phyloP scores from a whole-genome alignment of 192 early-diverging fungal genomes.

The Thoreauomyces humboldtii region DNA sequence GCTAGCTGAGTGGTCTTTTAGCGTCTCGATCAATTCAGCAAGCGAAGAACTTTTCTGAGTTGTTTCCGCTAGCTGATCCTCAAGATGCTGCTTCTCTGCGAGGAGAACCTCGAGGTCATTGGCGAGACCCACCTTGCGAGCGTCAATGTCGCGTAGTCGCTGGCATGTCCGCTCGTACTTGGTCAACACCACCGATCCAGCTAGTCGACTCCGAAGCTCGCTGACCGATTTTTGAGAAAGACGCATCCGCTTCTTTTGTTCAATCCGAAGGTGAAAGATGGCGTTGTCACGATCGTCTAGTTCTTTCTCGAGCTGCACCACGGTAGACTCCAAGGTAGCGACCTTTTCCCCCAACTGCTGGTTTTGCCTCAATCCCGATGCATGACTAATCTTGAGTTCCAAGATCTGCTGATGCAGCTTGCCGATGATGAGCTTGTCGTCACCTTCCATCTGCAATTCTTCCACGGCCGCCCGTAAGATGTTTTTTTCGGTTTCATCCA shows the following conservation, averaged over 20 bases:
- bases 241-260: conserved; percentile 32
- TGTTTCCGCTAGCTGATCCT: conserved; percentile 22
- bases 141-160: conserved; percentile 23
- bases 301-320: conserved; percentile 39
- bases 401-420: conserved; percentile 57
- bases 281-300: conserved; percentile 41
- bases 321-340: conserved; percentile 34
- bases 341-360: conserved; percentile 34
- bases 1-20: conserved; percentile 22
- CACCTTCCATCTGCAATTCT: conserved; percentile 55
- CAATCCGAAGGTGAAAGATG: conserved; percentile 44
- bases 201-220: conserved; percentile 34
- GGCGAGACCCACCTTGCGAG: conserved; percentile 23
- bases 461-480: conserved; percentile 43
- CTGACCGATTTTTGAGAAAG: conserved; percentile 35
- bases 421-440: conserved; percentile 57
- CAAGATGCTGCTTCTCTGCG: conserved; percentile 13
- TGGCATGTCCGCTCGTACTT: conserved; percentile 42
- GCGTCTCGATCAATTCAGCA: conserved; percentile 38
- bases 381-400: conserved; percentile 50
- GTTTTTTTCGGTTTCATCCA: conserved; percentile 48
- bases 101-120: conserved; percentile 5
- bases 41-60: conserved; percentile 17
- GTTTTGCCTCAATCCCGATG: conserved; percentile 24
- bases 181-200: conserved; percentile 38